phyloP scores from a whole-genome alignment of 257 asterid species.

The Nyctanthes arbortristis region DNA sequence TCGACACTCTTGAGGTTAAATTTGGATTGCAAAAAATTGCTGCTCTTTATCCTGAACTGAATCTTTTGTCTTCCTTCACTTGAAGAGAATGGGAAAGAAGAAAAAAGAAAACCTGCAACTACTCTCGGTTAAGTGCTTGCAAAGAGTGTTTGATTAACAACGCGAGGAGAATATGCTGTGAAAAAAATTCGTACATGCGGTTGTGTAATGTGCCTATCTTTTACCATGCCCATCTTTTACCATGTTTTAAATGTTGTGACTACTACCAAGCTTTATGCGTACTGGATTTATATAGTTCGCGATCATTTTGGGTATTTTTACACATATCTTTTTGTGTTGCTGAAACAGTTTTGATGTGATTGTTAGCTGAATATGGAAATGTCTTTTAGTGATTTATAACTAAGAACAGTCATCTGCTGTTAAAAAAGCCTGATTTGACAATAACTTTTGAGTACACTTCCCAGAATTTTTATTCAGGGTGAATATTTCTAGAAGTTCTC shows the following conservation, averaged over 20 bases:
- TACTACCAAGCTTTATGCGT: neutral
- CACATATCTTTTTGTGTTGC: neutral
- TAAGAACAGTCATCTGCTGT: neutral
- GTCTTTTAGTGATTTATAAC: conserved; percentile 1
- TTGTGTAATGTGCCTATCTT: neutral
- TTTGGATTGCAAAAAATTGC: neutral
- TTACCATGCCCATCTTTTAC: conserved; percentile 1
- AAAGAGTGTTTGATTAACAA: neutral
- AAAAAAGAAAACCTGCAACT: neutral
- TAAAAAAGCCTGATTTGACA: conserved; percentile 11
- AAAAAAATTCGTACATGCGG: neutral
- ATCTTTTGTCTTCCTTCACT: neutral
- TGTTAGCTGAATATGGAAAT: neutral
- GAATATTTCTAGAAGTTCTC: neutral
- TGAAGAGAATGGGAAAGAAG: no score
- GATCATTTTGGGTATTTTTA: neutral
- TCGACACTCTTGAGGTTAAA: conserved; percentile 1
- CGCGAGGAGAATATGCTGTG: neutral
- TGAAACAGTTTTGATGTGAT: neutral
- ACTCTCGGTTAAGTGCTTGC: neutral
- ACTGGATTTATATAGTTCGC: neutral
- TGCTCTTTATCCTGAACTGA: neutral
- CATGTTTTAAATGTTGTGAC: conserved; percentile 7
- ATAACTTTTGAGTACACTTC: neutral
- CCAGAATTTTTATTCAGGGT: conserved; percentile 3